phyloP scores from a whole-genome alignment of 306 rosid genomes.

The Canavalia ensiformis region DNA sequence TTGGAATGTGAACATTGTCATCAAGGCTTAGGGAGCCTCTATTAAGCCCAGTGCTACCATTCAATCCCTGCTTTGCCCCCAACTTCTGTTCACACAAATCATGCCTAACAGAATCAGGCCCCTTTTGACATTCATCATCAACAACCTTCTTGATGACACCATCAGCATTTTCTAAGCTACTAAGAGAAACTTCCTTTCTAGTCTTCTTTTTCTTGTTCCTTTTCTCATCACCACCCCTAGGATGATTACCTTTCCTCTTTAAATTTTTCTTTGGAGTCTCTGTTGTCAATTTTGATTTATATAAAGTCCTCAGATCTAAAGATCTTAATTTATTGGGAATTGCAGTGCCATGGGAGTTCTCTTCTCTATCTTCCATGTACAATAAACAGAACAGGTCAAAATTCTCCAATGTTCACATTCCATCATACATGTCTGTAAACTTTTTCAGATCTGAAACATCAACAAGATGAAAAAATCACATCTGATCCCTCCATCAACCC shows the following conservation, averaged over 20 bases:
- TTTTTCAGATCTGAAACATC: conserved; percentile 73
- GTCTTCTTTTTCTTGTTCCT: conserved; percentile 58
- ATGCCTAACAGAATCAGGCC: conserved; percentile 53
- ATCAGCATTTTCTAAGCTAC: conserved; percentile 67
- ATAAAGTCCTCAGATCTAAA: conserved; percentile 80
- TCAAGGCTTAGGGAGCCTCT: conserved; percentile 58
- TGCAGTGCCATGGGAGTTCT: conserved; percentile 64
- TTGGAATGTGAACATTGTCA: conserved; percentile 69
- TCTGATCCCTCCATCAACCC: conserved; percentile 37
- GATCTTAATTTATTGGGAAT: conserved; percentile 72
- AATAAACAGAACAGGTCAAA: conserved; percentile 54
- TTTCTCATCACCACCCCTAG: conserved; percentile 52
- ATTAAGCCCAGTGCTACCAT: conserved; percentile 52
- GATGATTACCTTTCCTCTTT: conserved; percentile 63
- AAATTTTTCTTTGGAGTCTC: conserved; percentile 50
- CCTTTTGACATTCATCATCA: conserved; percentile 56
- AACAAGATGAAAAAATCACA: conserved; percentile 7
- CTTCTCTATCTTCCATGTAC: conserved; percentile 81
- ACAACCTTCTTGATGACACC: conserved; percentile 54
- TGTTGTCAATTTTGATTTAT: conserved; percentile 52
- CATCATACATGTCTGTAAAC: conserved; percentile 66
- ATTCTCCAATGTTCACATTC: conserved; percentile 72
- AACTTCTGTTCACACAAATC: conserved; percentile 54
- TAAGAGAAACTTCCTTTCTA: conserved; percentile 71
- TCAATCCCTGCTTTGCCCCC: conserved; percentile 51